Evolutionary conservation across 768 basidiomycete genomes (phyloP), one percentile per base, ranked within the genome.

Genomic region (Postia placenta): DNA sequence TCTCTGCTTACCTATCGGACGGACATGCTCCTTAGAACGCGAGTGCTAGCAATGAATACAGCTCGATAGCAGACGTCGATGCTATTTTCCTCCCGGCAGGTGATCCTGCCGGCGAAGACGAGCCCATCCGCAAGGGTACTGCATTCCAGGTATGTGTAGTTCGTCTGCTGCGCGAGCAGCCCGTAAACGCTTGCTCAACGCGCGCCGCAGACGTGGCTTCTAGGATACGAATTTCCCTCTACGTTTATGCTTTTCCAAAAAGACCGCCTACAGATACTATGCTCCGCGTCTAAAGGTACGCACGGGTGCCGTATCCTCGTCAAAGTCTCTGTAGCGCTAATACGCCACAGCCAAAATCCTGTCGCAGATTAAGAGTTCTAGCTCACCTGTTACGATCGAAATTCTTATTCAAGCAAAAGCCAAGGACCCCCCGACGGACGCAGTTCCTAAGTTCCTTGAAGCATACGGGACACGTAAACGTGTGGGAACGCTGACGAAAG

Each of bases 151-250:
- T 92, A 53, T 51, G 80, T 62, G 25, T 30, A 39, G 6, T 11
- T 39, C 38, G 38, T 27, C 9, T n/a, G 20, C 20, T 41, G 40
- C 54, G n/a, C n/a, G 47, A 42, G 25, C 41, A 43, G 50, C 28
- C 28, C 20, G 24, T 42, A 17, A 17, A 11, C 7, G 23, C 25
- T 11, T 7, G 35, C 39, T 33, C 27, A 41, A 2, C 2, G 27
- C 23, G 19, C 45, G 23, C 42, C 33, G 22, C 56, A 96, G 95
- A 94, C 93, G 62, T 96, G 93, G 90, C 74, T 99, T 15, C 78
- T 98, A 33, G 95, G 94, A 12, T 98, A 93, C 66, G 95, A 99
- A 67, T 98, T 98, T 62, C 96, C 95, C 2, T 92, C 92, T 0
- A 97, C 95, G 0, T 73, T 97, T 24, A 76, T 94, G 50, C 71